Conservation (phyloP, 2,329 filamentous ascomycete genomes). For the Fusarium stilboides region DNA sequence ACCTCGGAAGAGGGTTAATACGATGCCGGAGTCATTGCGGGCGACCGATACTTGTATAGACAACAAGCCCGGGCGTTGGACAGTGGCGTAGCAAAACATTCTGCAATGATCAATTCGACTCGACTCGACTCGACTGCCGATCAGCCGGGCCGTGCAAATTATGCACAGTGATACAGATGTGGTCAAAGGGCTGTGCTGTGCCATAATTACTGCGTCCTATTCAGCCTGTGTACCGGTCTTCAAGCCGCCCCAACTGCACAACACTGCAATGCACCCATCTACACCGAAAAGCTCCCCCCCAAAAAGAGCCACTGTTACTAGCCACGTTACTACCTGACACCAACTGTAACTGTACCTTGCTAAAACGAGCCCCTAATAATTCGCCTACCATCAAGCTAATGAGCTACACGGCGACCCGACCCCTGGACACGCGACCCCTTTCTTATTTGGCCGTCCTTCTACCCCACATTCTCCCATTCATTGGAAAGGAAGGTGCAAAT, state of each 20-base stretch:
- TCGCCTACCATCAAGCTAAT: slow-evolving; percentile 14
- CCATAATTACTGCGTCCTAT: neutral
- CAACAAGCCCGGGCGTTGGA: neutral
- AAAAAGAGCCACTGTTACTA: neutral
- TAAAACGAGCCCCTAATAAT: slow-evolving; percentile 32
- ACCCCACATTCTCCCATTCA: slow-evolving; percentile 40
- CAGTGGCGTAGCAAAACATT: slow-evolving; percentile 18
- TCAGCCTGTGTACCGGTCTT: slow-evolving; percentile 3
- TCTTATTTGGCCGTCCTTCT: slow-evolving; percentile 41
- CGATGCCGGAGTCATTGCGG: slow-evolving; percentile 1
- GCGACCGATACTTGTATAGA: neutral
- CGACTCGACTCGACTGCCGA: neutral
- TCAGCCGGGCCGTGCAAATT: neutral
- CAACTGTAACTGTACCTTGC: slow-evolving; percentile 2
- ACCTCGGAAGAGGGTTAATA: slow-evolving; percentile 25
- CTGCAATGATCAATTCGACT: neutral
- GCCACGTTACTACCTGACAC: slow-evolving; percentile 15
- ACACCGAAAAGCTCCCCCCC: neutral
- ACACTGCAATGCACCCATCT: slow-evolving; percentile 10
- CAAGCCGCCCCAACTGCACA: slow-evolving; percentile 4
- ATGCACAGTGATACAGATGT: neutral
- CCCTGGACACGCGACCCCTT: slow-evolving; percentile 47
- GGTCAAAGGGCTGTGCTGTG: neutral
- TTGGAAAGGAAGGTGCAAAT: slow-evolving; percentile 26
- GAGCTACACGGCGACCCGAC: slow-evolving; percentile 19